Conservation (phyloP, 345 rosid genomes). For the Gossypioides kirkii region DNA sequence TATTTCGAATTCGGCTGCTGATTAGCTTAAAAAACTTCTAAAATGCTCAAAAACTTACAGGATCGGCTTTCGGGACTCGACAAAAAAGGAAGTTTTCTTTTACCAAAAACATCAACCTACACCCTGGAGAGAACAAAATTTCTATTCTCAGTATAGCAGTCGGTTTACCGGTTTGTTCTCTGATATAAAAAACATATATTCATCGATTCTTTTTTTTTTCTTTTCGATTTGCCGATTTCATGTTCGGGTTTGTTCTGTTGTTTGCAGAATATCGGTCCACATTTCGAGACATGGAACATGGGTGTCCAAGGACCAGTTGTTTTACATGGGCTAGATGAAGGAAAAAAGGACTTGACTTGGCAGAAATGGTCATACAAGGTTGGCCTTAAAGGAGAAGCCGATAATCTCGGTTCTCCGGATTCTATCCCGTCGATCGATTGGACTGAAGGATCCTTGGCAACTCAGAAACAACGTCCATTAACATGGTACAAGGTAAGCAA, state of each 20-base stretch:
- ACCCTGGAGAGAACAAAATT: slow-evolving; percentile 36
- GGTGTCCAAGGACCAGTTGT: slow-evolving; percentile 73
- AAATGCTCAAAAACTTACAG: slow-evolving; percentile 29
- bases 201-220: neutral
- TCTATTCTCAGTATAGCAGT: slow-evolving; percentile 42
- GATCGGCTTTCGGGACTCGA: slow-evolving; percentile 60
- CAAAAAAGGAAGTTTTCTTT: slow-evolving; percentile 36
- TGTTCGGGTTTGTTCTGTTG: neutral
- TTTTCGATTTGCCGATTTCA: neutral
- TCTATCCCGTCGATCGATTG: slow-evolving; percentile 49
- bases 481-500: slow-evolving; percentile 77
- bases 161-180: slow-evolving; percentile 44
- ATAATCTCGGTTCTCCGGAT: slow-evolving; percentile 42
- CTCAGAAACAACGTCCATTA: slow-evolving; percentile 41
- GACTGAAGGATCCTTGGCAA: slow-evolving; percentile 38
- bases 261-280: slow-evolving; percentile 62
- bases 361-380: slow-evolving; percentile 90
- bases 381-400: slow-evolving; percentile 74
- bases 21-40: neutral
- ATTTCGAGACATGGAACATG: slow-evolving; percentile 61
- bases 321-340: slow-evolving; percentile 57
- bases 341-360: slow-evolving; percentile 63
- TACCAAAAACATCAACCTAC: slow-evolving; percentile 31
- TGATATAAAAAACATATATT: neutral
- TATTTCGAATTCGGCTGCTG: neutral